Evolutionary conservation across 2,329 filamentous ascomycete genomes (phyloP), one percentile per base, ranked within the genome.

Genomic region (Huntiella moniliformis): DNA sequence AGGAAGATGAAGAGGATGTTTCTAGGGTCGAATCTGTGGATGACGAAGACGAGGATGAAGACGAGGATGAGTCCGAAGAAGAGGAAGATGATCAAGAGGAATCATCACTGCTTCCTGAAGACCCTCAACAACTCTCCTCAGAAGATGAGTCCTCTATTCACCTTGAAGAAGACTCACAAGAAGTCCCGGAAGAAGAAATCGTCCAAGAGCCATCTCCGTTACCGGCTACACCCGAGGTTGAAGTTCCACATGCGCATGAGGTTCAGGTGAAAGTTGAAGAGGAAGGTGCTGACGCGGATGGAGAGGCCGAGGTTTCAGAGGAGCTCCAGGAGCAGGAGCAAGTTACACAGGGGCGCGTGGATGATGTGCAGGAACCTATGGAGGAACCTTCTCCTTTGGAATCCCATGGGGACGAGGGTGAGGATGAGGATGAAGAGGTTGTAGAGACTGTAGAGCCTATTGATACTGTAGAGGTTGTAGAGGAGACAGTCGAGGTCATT

Each of bases 281-380:
- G n/a, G 40, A 42, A 36, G 10, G 28, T 51, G 31, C 33, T 5
- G 47, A 50, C 5, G 43, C 36, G 7, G 44, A 42, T 6, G 47
- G 28, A 36, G 38, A 43, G 13, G 44, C 18, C 15, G 40, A 16
- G 13, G 44, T 43, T 31, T 38, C 12, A 34, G 49, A 18, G 41
- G 36, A 34, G 35, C 45, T 11, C 32, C 48, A 38, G 34, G 39
- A 38, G 38, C 39, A 48, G 18, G 13, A 42, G 28, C 39, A 34
- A 46, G 45, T 44, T 13, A 17, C 38, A 16, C 18, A 37, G 5
- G 38, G 41, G 5, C 38, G 28, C 10, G 22, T 28, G 22, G 22
- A 3, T 28, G 22, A 28, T 28, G 22, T 28, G 22, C 22, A 28
- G 22, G 22, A 28, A 13, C 13, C 34, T 16, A 13, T 13, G 15